Evolutionary conservation across 768 basidiomycete genomes (phyloP).

Genomic region (Suillus brevipes): DNA sequence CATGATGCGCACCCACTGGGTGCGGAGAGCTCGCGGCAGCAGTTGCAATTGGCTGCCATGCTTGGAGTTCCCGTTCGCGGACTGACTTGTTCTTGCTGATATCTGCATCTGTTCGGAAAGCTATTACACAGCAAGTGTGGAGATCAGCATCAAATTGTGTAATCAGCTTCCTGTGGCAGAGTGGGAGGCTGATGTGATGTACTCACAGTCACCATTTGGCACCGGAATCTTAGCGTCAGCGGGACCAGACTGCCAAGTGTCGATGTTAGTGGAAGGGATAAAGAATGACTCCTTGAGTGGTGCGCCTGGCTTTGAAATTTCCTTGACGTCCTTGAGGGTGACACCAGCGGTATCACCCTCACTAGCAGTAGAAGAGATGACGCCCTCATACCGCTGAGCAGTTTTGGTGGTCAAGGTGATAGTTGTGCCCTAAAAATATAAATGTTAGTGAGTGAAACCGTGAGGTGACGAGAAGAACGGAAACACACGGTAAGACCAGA

Average conservation of each 20-base stretch:
- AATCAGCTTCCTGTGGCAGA: constrained; percentile 8
- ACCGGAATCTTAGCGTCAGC: constrained; percentile 56
- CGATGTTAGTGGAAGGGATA: constrained; percentile 72
- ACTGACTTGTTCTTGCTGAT: constrained; percentile 58
- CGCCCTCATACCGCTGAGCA: constrained; percentile 72
- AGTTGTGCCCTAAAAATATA: constrained; percentile 62
- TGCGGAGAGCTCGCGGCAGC: constrained; percentile 35
- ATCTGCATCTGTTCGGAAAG: constrained; percentile 81
- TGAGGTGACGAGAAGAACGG: constrained; percentile 1
- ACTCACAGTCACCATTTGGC: constrained; percentile 73
- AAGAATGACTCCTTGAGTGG: constrained; percentile 72
- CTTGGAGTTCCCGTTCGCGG: constrained; percentile 78
- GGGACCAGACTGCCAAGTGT: constrained; percentile 70
- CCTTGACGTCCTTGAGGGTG: constrained; percentile 76
- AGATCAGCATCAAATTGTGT: constrained; percentile 16
- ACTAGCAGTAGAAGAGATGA: constrained; percentile 54
- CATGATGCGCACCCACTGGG: constrained; percentile 26
- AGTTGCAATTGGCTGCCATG: constrained; percentile 58
- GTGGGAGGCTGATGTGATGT: constrained; percentile 1
- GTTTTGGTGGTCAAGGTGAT: constrained; percentile 76
- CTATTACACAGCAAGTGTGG: constrained; percentile 37
- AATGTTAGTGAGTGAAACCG: constrained; percentile 17
- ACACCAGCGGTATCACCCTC: constrained; percentile 75
- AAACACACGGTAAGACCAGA: constrained; percentile 69
- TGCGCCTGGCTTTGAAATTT: constrained; percentile 62